Base-by-base conservation (phyloP, 106 monocot species). In the Narthecium ossifragum region DNA sequence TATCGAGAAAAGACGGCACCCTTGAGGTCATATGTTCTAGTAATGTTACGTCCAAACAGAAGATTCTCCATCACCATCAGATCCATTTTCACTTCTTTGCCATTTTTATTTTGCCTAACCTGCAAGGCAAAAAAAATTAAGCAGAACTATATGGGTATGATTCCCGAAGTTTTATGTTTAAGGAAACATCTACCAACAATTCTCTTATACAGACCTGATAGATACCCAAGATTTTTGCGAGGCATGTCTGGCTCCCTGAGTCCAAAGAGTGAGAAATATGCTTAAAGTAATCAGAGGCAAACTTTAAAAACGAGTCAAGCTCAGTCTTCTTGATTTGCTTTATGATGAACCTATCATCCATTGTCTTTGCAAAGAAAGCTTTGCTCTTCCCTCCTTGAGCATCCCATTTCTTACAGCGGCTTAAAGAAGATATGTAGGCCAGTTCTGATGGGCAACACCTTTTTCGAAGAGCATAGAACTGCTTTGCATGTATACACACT, bases 11-110 rank as follows among this genome's bases (percentile, higher is more conserved):
- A 91, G 8, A 82, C 71, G 30, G 91, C 76, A 51, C 98, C 98
- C 79, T 99, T 99, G 22, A 99, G 98, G 77, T 99, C 98, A 70
- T 91, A 99, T 32, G 57, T 81, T 46, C 91, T 70, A n/a, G 80
- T 63, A 6, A 88, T n/a, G 23, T 79, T 76, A 55, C 66, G 72
- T 2, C 98, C 87, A 70, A 62, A 99, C 5, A 91, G 76, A 53
- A 99, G 66, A 64, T 99, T 99, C 72, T 99, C 98, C 91, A 91
- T 91, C 57, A 99, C 82, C 87, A 99, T 79, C 29, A 99, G 51
- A 80, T 91, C 87, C 27, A 33, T 75, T 47, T 71, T 82, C 27
- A 78, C 36, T 72, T 90, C 84, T 79, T 84, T 98, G 0, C 91
- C 91, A 63, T 58, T 66, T 73, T 71, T 84, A 31, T 55, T 39